These are phyloP conservation scores for Dipodascus albidus DNA, from an alignment of 805 yeast species.

Conservation along the genomic window DNA sequence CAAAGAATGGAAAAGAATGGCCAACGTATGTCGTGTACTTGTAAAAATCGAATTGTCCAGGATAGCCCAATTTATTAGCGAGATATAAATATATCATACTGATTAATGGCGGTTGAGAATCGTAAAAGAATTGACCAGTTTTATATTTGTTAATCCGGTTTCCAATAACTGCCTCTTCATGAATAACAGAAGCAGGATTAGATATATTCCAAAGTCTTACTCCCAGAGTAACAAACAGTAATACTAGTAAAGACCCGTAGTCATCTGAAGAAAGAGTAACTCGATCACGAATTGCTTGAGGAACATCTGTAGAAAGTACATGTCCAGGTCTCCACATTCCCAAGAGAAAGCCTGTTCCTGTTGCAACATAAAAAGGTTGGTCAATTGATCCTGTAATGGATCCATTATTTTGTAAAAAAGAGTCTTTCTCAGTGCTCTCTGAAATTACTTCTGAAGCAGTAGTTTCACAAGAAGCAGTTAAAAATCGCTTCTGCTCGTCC, in stretches of 20 bases:
- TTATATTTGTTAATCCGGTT: constrained; percentile 28
- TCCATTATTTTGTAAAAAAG: too few species aligned
- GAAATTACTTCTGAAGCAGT: too few species aligned
- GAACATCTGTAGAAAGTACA: not conserved
- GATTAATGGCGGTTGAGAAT: constrained; percentile 45
- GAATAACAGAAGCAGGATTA: constrained; percentile 10
- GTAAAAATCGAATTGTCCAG: constrained; percentile 22
- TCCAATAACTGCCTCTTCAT: constrained; percentile 14
- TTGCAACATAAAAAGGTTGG: not conserved
- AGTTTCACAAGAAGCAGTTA: not conserved
- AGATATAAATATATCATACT: constrained; percentile 34
- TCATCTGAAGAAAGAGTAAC: not conserved
- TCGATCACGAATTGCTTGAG: not conserved
- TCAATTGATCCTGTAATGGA: not conserved
- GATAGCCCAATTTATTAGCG: constrained; percentile 30
- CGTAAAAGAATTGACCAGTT: constrained; percentile 39
- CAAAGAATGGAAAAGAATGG: constrained; percentile 26
- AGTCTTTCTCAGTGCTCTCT: too few species aligned
- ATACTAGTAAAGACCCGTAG: constrained; percentile 1
- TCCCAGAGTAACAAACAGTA: constrained; percentile 3
- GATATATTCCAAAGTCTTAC: constrained; percentile 8
- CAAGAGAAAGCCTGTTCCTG: constrained; percentile 12
- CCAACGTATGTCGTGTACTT: constrained; percentile 5
- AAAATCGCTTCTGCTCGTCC: not conserved
- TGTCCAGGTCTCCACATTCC: constrained; percentile 12